Conservation (phyloP, 1,139 yeast genomes). For the Hyphopichia burtonii region DNA sequence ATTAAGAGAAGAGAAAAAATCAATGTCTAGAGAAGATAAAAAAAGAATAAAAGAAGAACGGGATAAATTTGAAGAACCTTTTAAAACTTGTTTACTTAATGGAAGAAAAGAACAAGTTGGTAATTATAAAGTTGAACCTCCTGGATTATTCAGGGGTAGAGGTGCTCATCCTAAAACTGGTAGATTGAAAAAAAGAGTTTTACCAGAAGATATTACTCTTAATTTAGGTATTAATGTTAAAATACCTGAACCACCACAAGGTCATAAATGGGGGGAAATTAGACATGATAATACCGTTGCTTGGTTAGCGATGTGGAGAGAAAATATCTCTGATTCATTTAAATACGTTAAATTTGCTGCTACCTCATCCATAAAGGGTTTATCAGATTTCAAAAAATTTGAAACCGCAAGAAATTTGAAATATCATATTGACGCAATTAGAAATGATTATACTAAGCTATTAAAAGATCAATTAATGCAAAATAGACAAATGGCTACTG, state of each 20-base stretch:
- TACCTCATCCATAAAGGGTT: constrained; percentile 86
- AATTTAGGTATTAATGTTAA: constrained; percentile 73
- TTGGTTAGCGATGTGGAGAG: constrained; percentile 98
- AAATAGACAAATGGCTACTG: constrained; percentile 91
- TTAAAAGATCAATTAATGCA: constrained; percentile 77
- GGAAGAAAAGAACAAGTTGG: constrained; percentile 94
- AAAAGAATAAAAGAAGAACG: constrained; percentile 68
- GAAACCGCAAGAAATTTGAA: constrained; percentile 89
- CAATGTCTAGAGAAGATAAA: constrained; percentile 67
- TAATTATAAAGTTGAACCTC: constrained; percentile 92
- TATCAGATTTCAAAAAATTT: constrained; percentile 86
- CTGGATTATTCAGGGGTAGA: constrained; percentile 92
- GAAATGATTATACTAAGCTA: constrained; percentile 71
- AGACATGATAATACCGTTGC: constrained; percentile 87
- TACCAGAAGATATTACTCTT: constrained; percentile 85
- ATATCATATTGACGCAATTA: constrained; percentile 65
- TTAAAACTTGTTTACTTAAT: constrained; percentile 73
- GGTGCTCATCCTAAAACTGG: constrained; percentile 98
- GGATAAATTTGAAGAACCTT: constrained; percentile 77
- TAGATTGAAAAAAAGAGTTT: constrained; percentile 74
- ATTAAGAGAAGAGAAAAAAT: constrained; percentile 70
- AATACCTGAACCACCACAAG: constrained; percentile 81
- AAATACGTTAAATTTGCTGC: constrained; percentile 93
- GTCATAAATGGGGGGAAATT: constrained; percentile 89
- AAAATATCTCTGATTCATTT: constrained; percentile 77